Conservation (phyloP, 129 eudicot species). For the Mikania micrantha region DNA sequence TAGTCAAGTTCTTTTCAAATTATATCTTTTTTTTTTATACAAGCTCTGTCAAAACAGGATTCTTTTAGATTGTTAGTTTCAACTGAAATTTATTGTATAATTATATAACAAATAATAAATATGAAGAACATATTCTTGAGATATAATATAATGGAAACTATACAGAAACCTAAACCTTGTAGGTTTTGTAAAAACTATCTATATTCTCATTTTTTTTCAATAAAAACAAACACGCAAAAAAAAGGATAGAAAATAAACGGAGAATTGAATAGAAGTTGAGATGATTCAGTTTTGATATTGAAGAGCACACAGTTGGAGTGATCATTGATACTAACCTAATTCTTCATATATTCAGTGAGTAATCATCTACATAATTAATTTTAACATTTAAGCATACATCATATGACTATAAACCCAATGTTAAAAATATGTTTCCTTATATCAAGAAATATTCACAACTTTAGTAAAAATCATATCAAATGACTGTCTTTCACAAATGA, state of each 20-base stretch:
- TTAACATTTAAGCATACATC: not conserved
- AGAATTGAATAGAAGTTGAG: not conserved
- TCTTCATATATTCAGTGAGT: not conserved
- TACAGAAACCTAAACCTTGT: not conserved
- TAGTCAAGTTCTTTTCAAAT: slow-evolving; percentile 3
- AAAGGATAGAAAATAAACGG: not conserved
- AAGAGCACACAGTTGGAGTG: not conserved
- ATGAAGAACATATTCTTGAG: not conserved
- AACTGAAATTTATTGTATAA: not conserved
- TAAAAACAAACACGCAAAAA: not conserved
- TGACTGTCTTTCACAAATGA: not conserved
- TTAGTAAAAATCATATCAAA: not conserved
- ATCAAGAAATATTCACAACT: not conserved
- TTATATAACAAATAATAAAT: not conserved
- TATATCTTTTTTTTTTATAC: not conserved
- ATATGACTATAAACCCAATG: not conserved
- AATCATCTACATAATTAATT: not conserved
- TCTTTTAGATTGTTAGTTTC: not conserved
- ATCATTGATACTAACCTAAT: not conserved
- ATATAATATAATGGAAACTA: not conserved
- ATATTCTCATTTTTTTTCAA: not conserved
- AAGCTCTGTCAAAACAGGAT: not conserved
- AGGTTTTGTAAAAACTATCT: not conserved
- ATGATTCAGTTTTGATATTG: not conserved
- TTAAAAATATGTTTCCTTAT: not conserved